phyloP scores from a whole-genome alignment of 164 flowering plant genomes.

The Berberis thunbergii region DNA sequence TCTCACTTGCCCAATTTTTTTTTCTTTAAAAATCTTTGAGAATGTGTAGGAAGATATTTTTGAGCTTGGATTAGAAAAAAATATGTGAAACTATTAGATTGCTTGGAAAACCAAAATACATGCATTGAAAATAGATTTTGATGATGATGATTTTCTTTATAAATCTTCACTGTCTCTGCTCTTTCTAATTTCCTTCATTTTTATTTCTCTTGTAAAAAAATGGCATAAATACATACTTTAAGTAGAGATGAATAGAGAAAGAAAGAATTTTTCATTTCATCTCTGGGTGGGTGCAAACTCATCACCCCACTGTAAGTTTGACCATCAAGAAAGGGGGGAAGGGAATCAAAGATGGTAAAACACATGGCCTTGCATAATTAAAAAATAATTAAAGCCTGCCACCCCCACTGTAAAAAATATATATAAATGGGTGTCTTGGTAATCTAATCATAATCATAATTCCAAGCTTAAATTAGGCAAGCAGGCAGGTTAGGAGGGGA shows the following conservation, averaged over 20 bases:
- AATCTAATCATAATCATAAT: constrained; percentile 25
- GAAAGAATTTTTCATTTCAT: constrained; percentile 10
- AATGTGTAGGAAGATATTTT: too few relatives aligned
- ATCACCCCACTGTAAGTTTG: constrained; percentile 33
- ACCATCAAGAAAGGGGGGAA: constrained; percentile 42
- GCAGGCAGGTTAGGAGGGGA: neutral
- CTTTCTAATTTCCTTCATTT: neutral
- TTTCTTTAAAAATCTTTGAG: too few relatives aligned
- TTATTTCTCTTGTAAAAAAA: neutral
- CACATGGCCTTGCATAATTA: constrained; percentile 15
- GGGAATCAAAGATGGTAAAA: constrained; percentile 42
- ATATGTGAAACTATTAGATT: too few relatives aligned
- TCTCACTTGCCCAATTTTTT: neutral
- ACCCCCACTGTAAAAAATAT: constrained; percentile 18
- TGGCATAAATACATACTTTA: too few relatives aligned
- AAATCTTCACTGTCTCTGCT: neutral
- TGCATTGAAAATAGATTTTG: too few relatives aligned
- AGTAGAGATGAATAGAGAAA: neutral
- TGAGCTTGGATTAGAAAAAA: too few relatives aligned
- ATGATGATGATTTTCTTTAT: too few relatives aligned
- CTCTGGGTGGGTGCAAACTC: constrained; percentile 28
- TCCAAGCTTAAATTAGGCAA: constrained; percentile 6
- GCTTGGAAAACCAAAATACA: too few relatives aligned
- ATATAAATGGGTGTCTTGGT: constrained; percentile 17
- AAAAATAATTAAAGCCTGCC: constrained; percentile 33